Base-by-base conservation (phyloP, 2,329 filamentous ascomycete species). In the Karstenula rhodostoma region DNA sequence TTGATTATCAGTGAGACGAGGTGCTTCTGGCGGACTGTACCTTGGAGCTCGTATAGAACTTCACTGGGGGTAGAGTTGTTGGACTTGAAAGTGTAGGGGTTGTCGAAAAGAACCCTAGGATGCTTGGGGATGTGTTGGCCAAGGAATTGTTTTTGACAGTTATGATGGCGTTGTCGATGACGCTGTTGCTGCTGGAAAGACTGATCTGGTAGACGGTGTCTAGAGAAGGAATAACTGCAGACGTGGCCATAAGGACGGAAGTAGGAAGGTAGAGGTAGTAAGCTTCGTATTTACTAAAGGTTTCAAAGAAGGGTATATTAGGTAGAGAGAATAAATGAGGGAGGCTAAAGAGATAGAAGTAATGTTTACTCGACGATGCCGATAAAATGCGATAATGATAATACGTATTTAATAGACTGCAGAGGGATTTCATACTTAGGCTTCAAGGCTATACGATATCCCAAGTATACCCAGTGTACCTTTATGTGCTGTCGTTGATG, bases 41-140 rank as follows among this genome's bases (percentile, higher is more conserved):
- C 42, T 29, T 51, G 49, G 33, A 61, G 29, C 23, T 54, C 43
- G 47, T 59, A 64, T 27, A 61, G 42, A 12, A 55, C 29, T 27
- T 57, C 17, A 35, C 40, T 42, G 1, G 8, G 17, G 25, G 58
- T 4, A 12, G 56, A 50, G 10, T 33, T 19, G 15, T 32, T 10
- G 50, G 57, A 42, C 1, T 51, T 61, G 29, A 61, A 57, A 32
- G 60, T 55, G 47, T 61, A 64, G 15, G 52, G 42, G 19, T 49
- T 43, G 19, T 50, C 32, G 37, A 52, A 40, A 52, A 64, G 43
- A 56, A 19, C 2, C 62, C 62, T 1, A 64, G 51, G 15, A 59
- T 19, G 47, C 57, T 64, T 43, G 56, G 47, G 13, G 53, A 32
- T 17, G 50, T 61, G 13, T 33, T 51, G 2, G 40, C 50, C 3